Conservation (phyloP, 257 asterid genomes). For the Nicotiana attenuata region DNA sequence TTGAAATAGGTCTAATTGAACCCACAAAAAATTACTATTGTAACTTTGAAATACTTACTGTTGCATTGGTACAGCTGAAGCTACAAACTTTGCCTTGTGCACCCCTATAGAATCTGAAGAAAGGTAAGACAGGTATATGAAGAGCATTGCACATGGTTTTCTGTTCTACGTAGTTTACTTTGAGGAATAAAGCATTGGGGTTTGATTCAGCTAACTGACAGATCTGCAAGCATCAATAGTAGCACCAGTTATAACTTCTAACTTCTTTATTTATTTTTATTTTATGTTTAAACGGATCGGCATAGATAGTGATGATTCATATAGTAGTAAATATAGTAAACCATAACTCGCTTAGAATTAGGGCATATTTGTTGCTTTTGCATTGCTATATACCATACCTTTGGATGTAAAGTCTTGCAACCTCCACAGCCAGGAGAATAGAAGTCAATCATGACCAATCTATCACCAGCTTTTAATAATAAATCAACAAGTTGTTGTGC, state of each 20-base stretch:
- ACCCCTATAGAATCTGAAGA: slow-evolving; percentile 38
- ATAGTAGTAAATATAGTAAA: too few species aligned
- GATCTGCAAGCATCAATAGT: slow-evolving; percentile 20
- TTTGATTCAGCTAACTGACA: slow-evolving; percentile 41
- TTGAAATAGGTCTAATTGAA: too few species aligned
- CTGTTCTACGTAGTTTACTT: slow-evolving; percentile 34
- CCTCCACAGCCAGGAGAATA: slow-evolving; percentile 41
- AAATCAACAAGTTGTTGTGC: slow-evolving; percentile 39
- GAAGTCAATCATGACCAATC: slow-evolving; percentile 36
- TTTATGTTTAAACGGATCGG: too few species aligned
- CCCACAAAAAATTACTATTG: too few species aligned
- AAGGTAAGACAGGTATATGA: slow-evolving; percentile 31
- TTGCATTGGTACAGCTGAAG: slow-evolving; percentile 40
- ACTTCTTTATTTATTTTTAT: too few species aligned
- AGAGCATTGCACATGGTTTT: slow-evolving; percentile 32
- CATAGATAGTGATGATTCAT: too few species aligned
- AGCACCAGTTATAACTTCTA: not conserved
- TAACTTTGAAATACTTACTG: slow-evolving; percentile 16
- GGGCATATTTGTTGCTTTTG: too few species aligned
- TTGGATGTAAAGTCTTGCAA: slow-evolving; percentile 43
- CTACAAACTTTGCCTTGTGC: slow-evolving; percentile 38
- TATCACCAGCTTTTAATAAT: slow-evolving; percentile 31
- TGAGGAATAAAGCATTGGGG: slow-evolving; percentile 34
- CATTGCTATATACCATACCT: slow-evolving; percentile 14
- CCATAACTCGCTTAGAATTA: too few species aligned